These are phyloP conservation scores for Microglena sp. DNA, from an alignment of 139 green algal genomes.

Conservation along the genomic window DNA sequence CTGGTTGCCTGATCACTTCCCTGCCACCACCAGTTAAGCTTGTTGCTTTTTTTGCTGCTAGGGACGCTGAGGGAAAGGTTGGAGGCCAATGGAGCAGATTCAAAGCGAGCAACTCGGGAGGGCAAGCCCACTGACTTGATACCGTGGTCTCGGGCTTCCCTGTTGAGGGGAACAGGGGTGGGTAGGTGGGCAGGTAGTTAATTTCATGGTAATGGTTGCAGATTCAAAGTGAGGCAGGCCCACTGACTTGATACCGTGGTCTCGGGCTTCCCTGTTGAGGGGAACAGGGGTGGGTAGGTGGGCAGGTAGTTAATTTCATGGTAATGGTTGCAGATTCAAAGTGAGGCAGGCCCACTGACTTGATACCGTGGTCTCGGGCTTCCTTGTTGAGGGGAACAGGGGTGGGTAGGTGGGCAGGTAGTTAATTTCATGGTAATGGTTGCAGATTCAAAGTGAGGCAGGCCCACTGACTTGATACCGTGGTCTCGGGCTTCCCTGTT, in stretches of 20 bases:
- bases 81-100: neutral
- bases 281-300: constrained; percentile 1
- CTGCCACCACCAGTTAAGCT: no score
- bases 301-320: no score
- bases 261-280: constrained; percentile 44
- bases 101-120: constrained; percentile 63
- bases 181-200: no score
- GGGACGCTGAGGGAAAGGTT: neutral
- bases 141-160: constrained; percentile 66
- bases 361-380: constrained; percentile 67
- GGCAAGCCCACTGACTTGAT: constrained; percentile 63
- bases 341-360: constrained; percentile 67
- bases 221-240: no score
- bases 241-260: constrained; percentile 63
- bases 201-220: no score
- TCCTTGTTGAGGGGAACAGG: constrained; percentile 28
- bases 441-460: no score
- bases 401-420: no score
- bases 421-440: no score
- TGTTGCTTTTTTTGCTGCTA: no score
- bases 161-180: constrained; percentile 21
- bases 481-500: constrained; percentile 64
- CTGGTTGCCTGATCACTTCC: no score
- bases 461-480: constrained; percentile 56
- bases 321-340: no score